A percentile compares a stretch with the other conserved stretches of the same genome.
phyloP scores from a whole-genome alignment of 371 early-diverging fungal genomes.

The Blyttiomyces sp. region DNA sequence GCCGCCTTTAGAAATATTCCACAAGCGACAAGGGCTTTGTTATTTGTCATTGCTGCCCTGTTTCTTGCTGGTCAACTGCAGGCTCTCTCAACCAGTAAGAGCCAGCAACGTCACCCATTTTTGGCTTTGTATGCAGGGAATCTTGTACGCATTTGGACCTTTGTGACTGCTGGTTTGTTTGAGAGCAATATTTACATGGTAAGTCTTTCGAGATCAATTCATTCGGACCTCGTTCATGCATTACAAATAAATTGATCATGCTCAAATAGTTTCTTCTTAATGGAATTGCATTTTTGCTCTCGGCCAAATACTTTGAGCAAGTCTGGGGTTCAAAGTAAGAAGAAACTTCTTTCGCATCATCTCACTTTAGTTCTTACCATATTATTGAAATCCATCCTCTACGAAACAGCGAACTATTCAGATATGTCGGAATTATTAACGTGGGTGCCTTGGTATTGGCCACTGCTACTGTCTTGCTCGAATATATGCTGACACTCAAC shows the following conservation, averaged over 20 bases:
- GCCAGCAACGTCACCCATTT: too few species aligned
- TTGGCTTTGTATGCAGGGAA: too few species aligned
- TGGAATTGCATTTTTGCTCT: conserved; percentile 46
- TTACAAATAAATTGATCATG: background rate
- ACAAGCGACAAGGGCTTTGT: background rate
- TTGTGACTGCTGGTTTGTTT: conserved; percentile 29
- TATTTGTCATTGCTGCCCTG: conserved; percentile 11
- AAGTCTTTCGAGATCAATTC: background rate
- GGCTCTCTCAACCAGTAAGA: too few species aligned
- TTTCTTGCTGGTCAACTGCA: too few species aligned
- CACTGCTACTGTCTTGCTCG: conserved; percentile 53
- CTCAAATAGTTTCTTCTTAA: conserved; percentile 47
- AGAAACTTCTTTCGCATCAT: background rate
- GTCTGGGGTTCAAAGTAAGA: conserved; percentile 64
- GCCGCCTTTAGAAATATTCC: conserved; percentile 8
- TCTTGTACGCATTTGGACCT: conserved; percentile 33
- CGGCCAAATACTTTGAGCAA: conserved; percentile 73
- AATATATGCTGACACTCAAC: conserved; percentile 59
- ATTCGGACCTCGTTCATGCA: background rate
- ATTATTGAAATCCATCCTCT: background rate
- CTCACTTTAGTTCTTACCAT: too few species aligned
- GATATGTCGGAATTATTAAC: conserved; percentile 56
- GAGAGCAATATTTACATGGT: conserved; percentile 21
- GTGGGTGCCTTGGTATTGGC: conserved; percentile 55
- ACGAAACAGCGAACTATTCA: conserved; percentile 55